A percentile compares a stretch with the other conserved stretches of the same genome.
phyloP scores from a whole-genome alignment of 2,329 filamentous ascomycete genomes.

The Stachybotrys chlorohalonatus region DNA sequence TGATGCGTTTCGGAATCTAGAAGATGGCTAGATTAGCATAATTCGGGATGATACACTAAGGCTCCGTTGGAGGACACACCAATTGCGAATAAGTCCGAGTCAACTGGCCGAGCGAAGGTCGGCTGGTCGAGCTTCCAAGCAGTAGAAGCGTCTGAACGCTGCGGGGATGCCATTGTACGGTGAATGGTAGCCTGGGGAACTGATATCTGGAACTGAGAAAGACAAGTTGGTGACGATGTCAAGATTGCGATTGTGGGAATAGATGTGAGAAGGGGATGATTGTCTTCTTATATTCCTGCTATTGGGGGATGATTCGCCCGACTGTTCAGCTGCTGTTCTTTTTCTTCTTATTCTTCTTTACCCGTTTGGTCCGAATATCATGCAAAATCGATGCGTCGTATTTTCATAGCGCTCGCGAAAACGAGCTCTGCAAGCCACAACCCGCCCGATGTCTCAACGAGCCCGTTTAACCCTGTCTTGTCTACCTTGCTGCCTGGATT shows the following conservation, averaged over 20 bases:
- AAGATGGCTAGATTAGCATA: background rate
- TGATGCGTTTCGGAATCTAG: conserved; percentile 1
- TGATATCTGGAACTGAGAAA: too few relatives aligned
- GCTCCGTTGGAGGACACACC: conserved; percentile 1
- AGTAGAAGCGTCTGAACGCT: background rate
- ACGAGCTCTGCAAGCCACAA: background rate
- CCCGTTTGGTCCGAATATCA: background rate
- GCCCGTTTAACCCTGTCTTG: background rate
- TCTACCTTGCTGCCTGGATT: background rate
- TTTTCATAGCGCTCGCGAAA: background rate
- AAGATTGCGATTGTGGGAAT: too few relatives aligned
- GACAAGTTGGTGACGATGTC: too few relatives aligned
- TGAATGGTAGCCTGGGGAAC: too few relatives aligned
- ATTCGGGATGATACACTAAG: background rate
- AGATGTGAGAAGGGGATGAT: background rate
- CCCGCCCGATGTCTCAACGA: background rate
- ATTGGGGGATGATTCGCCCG: background rate
- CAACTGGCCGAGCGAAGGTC: background rate
- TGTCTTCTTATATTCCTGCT: background rate
- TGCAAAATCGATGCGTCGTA: too few relatives aligned
- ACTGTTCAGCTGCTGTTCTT: background rate
- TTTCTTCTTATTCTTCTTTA: background rate
- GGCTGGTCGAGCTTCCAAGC: conserved; percentile 7
- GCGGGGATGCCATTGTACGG: background rate
- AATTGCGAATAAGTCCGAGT: background rate